Percentiles rank a stretch among this genome's conserved stretches.
phyloP scores from a whole-genome alignment of 495 filamentous ascomycete species.

The Lindgomyces ingoldianus region DNA sequence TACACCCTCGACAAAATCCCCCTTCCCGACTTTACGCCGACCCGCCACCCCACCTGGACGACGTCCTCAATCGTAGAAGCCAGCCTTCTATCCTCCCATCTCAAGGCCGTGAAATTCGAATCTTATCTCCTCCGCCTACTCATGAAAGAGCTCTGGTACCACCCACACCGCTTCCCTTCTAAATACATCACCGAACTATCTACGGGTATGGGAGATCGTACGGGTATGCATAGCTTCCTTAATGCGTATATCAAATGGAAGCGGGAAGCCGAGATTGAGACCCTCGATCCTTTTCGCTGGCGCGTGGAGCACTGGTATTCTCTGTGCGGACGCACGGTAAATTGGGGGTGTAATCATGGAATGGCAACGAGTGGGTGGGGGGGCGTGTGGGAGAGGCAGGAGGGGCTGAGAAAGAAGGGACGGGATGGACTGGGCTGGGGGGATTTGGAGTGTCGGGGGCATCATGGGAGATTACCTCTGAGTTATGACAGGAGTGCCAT shows the following conservation, averaged over 20 bases:
- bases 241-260: constrained; percentile 18
- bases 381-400: constrained; percentile 23
- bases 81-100: not conserved
- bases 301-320: constrained; percentile 26
- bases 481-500: too few species aligned
- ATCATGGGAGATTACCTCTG: too few species aligned
- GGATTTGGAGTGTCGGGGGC: not conserved
- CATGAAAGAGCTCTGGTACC: too few species aligned
- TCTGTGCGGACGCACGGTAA: constrained; percentile 6
- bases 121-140: constrained; percentile 9
- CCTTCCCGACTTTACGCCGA: constrained; percentile 20
- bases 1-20: constrained; percentile 27
- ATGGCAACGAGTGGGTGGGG: constrained; percentile 26
- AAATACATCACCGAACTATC: not conserved
- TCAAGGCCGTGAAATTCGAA: constrained; percentile 8
- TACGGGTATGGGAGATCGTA: not conserved
- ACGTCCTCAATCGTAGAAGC: not conserved
- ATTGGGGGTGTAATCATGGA: constrained; percentile 28
- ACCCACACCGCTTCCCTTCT: not conserved
- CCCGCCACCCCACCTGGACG: not conserved
- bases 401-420: not conserved
- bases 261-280: not conserved
- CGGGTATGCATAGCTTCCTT: constrained; percentile 4
- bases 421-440: constrained; percentile 3
- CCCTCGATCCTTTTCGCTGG: constrained; percentile 25